A percentile compares a stretch with the other conserved stretches of the same genome.
phyloP scores from a whole-genome alignment of 768 basidiomycete species.

The Lactifluus hygrophoroides region DNA sequence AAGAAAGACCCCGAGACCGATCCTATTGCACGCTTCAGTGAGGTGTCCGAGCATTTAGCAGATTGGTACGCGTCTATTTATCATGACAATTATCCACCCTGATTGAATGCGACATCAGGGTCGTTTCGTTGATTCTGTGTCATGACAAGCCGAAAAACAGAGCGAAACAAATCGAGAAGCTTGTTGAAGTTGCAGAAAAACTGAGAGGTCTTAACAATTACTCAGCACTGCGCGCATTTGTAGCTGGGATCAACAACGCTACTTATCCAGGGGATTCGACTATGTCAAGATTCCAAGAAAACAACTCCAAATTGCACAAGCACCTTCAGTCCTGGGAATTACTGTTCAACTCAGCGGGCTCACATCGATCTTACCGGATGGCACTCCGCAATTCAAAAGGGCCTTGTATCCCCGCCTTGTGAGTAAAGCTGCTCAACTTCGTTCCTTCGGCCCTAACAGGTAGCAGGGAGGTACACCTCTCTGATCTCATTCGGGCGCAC shows the following conservation, averaged over 20 bases:
- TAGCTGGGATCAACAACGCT: constrained; percentile 87
- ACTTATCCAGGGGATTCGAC: constrained; percentile 72
- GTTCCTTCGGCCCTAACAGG: constrained; percentile 10
- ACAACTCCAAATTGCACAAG: constrained; percentile 62
- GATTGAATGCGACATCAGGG: constrained; percentile 43
- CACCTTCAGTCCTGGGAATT: constrained; percentile 77
- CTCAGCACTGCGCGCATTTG: constrained; percentile 82
- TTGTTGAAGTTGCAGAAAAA: constrained; percentile 74
- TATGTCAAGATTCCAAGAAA: constrained; percentile 61
- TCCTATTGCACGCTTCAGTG: constrained; percentile 65
- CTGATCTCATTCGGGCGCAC: constrained; percentile 80
- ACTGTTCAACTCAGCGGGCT: constrained; percentile 70
- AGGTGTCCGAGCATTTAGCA: constrained; percentile 74
- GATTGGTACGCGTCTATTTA: constrained; percentile 48
- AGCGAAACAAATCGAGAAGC: constrained; percentile 78
- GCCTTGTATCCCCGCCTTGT: constrained; percentile 83
- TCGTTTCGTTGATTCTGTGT: constrained; percentile 81
- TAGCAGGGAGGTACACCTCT: constrained; percentile 79
- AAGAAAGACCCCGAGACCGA: constrained; percentile 57
- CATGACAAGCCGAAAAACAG: constrained; percentile 72
- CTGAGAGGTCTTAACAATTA: constrained; percentile 87
- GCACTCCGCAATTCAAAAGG: constrained; percentile 81
- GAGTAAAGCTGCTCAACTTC: constrained; percentile 9
- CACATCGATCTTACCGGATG: constrained; percentile 86
- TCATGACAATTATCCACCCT: constrained; percentile 12